These are phyloP conservation scores for Tubosaeta sp. DNA, from an alignment of 768 basidiomycete species.

Conservation along the genomic window DNA sequence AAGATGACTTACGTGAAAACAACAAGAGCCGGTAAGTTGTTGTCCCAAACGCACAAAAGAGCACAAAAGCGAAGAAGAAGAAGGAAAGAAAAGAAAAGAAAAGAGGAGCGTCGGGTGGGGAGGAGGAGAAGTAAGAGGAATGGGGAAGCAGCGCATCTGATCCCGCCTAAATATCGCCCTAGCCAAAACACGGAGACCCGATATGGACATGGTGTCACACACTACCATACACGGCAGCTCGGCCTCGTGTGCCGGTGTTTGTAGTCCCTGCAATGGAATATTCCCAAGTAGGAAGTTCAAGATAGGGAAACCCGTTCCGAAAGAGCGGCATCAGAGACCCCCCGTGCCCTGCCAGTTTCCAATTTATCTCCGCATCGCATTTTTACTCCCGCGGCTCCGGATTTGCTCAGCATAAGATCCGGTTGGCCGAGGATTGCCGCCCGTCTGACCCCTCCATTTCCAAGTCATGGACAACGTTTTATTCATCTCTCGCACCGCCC, in stretches of 20 bases:
- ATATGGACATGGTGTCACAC: constrained; percentile 12
- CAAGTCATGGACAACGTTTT: constrained; percentile 26
- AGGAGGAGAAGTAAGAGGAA: constrained; percentile 32
- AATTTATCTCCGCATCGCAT: constrained; percentile 21
- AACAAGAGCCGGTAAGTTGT: constrained; percentile 26
- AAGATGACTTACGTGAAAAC: constrained; percentile 31
- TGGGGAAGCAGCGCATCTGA: constrained; percentile 27
- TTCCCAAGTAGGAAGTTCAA: constrained; percentile 16
- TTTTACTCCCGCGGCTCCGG: constrained; percentile 26
- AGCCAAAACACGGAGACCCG: background rate
- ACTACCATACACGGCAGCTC: constrained; percentile 10
- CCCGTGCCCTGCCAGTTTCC: constrained; percentile 27
- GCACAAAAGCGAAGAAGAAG: constrained; percentile 27
- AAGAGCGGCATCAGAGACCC: constrained; percentile 9
- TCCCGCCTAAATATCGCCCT: constrained; percentile 32
- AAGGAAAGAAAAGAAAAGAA: constrained; percentile 17
- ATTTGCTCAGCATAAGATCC: constrained; percentile 22
- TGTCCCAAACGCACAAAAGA: constrained; percentile 33
- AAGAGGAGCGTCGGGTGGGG: constrained; percentile 39
- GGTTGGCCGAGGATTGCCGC: constrained; percentile 23
- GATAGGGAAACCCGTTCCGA: constrained; percentile 7
- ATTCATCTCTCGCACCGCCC: constrained; percentile 26
- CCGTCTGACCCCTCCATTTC: constrained; percentile 5
- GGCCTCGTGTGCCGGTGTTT: constrained; percentile 34
- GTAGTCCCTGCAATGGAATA: constrained; percentile 31